Evolutionary conservation across 2,329 filamentous ascomycete species (phyloP), one percentile per base, ranked within the genome.

Genomic region (Ophiostoma australiae): DNA sequence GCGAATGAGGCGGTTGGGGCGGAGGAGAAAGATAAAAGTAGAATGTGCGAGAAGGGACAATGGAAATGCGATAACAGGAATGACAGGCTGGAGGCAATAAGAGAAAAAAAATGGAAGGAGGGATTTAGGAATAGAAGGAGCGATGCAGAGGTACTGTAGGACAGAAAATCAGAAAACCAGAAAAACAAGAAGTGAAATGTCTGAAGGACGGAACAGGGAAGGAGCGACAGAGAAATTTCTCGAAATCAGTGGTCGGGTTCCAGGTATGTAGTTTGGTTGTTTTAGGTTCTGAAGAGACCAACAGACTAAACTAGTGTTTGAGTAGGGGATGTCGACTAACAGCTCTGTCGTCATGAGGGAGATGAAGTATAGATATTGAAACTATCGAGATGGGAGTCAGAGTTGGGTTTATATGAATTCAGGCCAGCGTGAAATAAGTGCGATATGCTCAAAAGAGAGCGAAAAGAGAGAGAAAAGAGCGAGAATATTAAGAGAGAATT

Each of bases 161-260:
- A 23, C 39, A 41, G 39, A 41, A 41, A 41, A 41, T 15, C 52
- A 69, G 17, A 41, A 41, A 41, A 41, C 4, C 52, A 69, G 17
- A 58, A 41, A 66, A 69, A 58, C 67, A 68, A 58, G 37, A 68
- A 33, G 31, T 41, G 66, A 67, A 66, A 66, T 67, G 58, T 69
- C 37, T 67, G n/a, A 52, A 67, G 20, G 61, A 27, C 1, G 35
- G 52, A 70, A 48, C 35, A 44, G n/a, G 55, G 48, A 69, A 41
- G 67, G 67, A 31, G 66, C 66, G 39, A 44, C 33, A 23, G 39
- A 48, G 70, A 67, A 71, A 69, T 65, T 70, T 70, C 55, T 71
- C 66, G 67, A 68, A 71, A 66, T 23, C 39, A 35, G 58, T 23
- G 67, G 31, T 68, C 23, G 41, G 69, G 35, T 71, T 39, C 33